A percentile compares a stretch with the other conserved stretches of the same genome.
Evolutionary conservation across 306 rosid species (phyloP).

Genomic region (Potentilla sterilis): DNA sequence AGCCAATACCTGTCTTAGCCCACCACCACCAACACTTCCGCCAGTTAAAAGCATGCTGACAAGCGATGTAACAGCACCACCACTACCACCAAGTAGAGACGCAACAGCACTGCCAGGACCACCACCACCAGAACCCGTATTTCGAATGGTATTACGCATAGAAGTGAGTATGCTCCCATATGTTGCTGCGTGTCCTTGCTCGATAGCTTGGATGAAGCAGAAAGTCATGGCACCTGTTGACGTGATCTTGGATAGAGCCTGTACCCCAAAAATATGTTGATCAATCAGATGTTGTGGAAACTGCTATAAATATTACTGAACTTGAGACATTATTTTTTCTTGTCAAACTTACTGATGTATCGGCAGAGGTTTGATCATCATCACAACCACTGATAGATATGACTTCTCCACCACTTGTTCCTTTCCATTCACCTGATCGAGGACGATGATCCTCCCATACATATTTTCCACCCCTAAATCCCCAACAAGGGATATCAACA

Average conservation of each 20-base stretch:
- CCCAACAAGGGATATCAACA: constrained; percentile 2
- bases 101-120: constrained; percentile 23
- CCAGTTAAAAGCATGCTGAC: constrained; percentile 37
- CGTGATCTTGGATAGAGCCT: constrained; percentile 91
- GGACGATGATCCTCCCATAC: constrained; percentile 98
- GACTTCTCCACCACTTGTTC: constrained; percentile 92
- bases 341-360: constrained; percentile 74
- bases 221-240: constrained; percentile 99
- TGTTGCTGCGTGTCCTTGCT: constrained; percentile 73
- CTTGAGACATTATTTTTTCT: constrained; percentile 1
- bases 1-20: constrained; percentile 38
- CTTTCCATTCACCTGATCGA: constrained; percentile 85
- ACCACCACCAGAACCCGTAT: constrained; percentile 43
- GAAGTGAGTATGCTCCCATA: constrained; percentile 82
- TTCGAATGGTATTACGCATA: constrained; percentile 75
- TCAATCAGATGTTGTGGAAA: constrained; percentile 10
- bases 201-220: constrained; percentile 94
- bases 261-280: constrained; percentile 32
- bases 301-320: neutral
- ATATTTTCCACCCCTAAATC: constrained; percentile 71
- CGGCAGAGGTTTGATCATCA: constrained; percentile 93
- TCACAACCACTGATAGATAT: constrained; percentile 92
- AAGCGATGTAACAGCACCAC: constrained; percentile 20
- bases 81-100: constrained; percentile 31
- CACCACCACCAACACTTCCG: constrained; percentile 33